These are phyloP conservation scores for Sporothrix pseudoabietina DNA, from an alignment of 2,329 filamentous ascomycete species.

Conservation along the genomic window DNA sequence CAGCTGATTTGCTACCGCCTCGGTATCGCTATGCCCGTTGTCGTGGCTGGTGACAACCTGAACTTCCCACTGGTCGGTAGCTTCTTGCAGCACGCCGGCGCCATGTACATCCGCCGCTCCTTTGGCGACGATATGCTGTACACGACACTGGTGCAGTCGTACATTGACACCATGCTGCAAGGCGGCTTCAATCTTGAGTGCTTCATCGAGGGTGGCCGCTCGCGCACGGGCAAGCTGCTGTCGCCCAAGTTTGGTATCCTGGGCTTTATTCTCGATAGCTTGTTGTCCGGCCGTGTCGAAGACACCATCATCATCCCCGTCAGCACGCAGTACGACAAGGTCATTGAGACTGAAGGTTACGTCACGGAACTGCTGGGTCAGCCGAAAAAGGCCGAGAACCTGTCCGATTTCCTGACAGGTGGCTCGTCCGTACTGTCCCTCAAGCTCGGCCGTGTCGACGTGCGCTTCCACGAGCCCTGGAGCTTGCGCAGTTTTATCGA, in stretches of 20 bases:
- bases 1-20: slow-evolving; percentile 95
- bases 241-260: slow-evolving; percentile 95
- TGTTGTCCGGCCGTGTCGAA: slow-evolving; percentile 82
- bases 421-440: slow-evolving; percentile 84
- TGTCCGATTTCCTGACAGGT: slow-evolving; percentile 83
- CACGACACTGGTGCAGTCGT: slow-evolving; percentile 88
- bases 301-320: slow-evolving; percentile 95
- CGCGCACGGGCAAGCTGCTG: slow-evolving; percentile 88
- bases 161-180: slow-evolving; percentile 89
- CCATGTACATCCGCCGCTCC: slow-evolving; percentile 92
- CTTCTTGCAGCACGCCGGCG: slow-evolving; percentile 93
- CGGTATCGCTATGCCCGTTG: slow-evolving; percentile 83
- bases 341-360: slow-evolving; percentile 96
- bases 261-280: slow-evolving; percentile 85
- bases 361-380: slow-evolving; percentile 91
- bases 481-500: slow-evolving; percentile 80
- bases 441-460: slow-evolving; percentile 87
- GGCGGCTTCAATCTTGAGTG: slow-evolving; percentile 95
- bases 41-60: slow-evolving; percentile 93
- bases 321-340: slow-evolving; percentile 97
- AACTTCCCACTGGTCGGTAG: slow-evolving; percentile 89
- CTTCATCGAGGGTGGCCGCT: slow-evolving; percentile 94
- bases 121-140: slow-evolving; percentile 94
- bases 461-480: slow-evolving; percentile 96
- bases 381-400: slow-evolving; percentile 93